Conservation (phyloP, 225 moss, liverwort and hornwort genomes). For the Thuidium tamariscinum region DNA sequence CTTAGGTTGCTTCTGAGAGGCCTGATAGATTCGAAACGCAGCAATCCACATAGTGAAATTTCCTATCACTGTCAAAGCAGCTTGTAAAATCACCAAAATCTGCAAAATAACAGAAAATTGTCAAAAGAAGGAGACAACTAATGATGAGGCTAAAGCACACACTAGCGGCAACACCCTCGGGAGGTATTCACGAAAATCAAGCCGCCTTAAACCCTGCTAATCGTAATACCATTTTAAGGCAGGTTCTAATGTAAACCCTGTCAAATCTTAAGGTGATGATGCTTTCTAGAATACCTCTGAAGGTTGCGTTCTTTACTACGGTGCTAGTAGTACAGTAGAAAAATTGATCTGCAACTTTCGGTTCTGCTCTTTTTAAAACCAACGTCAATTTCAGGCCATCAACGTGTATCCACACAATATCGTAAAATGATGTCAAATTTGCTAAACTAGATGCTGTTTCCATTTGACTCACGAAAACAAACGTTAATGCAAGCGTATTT, state of each 20-base stretch:
- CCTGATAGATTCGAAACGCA: constrained; percentile 71
- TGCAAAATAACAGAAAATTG: not conserved
- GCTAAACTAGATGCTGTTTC: not conserved
- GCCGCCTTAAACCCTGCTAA: not conserved
- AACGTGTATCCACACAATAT: not conserved
- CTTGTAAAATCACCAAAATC: constrained; percentile 81
- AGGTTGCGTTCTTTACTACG: not conserved
- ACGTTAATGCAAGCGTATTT: not conserved
- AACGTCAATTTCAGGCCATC: not conserved
- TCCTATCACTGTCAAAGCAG: constrained; percentile 61
- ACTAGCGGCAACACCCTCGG: not conserved
- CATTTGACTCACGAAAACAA: not conserved
- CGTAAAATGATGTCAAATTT: not conserved
- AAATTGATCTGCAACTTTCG: not conserved
- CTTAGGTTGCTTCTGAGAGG: constrained; percentile 44
- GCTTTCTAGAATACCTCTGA: not conserved
- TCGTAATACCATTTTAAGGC: not conserved
- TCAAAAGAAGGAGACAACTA: not conserved
- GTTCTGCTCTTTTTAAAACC: not conserved
- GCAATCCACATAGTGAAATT: constrained; percentile 88
- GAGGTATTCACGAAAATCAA: not conserved
- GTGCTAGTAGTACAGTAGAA: not conserved
- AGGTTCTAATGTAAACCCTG: not conserved
- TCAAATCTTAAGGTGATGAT: not conserved
- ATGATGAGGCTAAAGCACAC: not conserved